Base-by-base conservation (phyloP, 371 early-diverging fungal genomes). In the Mortierella sp. region DNA sequence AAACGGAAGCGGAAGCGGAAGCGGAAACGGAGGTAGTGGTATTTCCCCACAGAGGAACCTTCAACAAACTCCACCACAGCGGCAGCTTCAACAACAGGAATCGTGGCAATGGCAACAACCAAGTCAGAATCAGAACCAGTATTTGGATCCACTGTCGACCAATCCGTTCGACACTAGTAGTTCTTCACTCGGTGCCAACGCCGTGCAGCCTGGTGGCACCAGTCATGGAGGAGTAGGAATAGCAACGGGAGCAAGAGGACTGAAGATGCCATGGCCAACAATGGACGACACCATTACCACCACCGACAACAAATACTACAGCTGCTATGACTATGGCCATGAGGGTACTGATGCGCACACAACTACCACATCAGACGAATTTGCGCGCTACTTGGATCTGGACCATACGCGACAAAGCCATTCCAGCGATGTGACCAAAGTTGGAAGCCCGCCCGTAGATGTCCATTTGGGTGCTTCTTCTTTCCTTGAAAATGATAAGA, bases 391-490 rank as follows among this genome's bases (percentile, higher is more conserved):
- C 28, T 44, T 31, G 26, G 28, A 73, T 44, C 4, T 57, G 61
- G 48, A 73, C 24, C 74, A 43, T 19, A 37, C 74, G 28, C 46
- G 61, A 8, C 57, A 73, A 40, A 73, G 74, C 31, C 55, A 44
- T 40, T 73, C 61, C 21, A 73, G 74, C 21, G 74, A 59, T 9
- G 46, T 28, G 19, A 73, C 74, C 1, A 73, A 73, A 13, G 61
- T 59, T 4, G 74, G 44, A 26, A 24, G 44, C 5, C 57, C 64
- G 8, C 19, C 40, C 37, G 24, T 21, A 1, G 40, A 24, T 16
- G 2, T 64, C 37, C 37, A 64, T 9, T 21, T 40, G 37, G 24
- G 37, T 24, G 21, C 34, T 9, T 64, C 37, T 10, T 21, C 64
- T 2, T 64, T 64, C 24, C 37, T 64, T 40, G 64, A 21, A 14